Evolutionary conservation across 768 basidiomycete species (phyloP).

Genomic region (Strobilomyces echinocephalus): DNA sequence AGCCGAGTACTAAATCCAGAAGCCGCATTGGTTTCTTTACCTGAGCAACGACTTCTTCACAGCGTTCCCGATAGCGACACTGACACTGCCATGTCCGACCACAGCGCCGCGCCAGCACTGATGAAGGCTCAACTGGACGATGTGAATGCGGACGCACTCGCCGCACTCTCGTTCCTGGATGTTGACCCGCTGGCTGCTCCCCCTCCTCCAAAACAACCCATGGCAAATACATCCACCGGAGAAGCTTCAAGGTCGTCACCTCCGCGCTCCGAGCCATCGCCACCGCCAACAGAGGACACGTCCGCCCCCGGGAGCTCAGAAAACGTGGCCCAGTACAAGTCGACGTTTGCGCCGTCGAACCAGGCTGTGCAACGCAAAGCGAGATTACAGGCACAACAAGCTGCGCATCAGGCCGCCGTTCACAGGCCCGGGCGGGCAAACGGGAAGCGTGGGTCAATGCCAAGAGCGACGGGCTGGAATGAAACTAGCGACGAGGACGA

Average conservation of each 20-base stretch:
- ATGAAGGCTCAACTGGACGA: constrained; percentile 38
- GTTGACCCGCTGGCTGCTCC: constrained; percentile 26
- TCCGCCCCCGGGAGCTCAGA: constrained; percentile 21
- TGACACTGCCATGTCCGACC: constrained; percentile 34
- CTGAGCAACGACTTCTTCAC: constrained; percentile 27
- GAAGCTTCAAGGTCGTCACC: constrained; percentile 16
- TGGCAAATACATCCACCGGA: neutral
- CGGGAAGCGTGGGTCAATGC: constrained; percentile 39
- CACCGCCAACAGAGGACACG: constrained; percentile 35
- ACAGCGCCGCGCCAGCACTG: neutral
- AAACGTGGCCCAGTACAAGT: constrained; percentile 51
- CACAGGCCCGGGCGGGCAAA: constrained; percentile 65
- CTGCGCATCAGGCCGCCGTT: constrained; percentile 72
- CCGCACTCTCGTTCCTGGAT: constrained; percentile 73
- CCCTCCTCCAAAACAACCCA: constrained; percentile 14
- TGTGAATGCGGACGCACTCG: constrained; percentile 65
- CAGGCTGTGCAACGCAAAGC: constrained; percentile 82
- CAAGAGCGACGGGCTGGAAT: constrained; percentile 43
- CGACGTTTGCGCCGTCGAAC: constrained; percentile 85
- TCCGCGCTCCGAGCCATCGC: constrained; percentile 24
- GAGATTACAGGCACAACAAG: constrained; percentile 78
- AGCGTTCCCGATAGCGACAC: constrained; percentile 24
- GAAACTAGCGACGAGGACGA: constrained; percentile 80
- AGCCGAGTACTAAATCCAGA: constrained; percentile 38
- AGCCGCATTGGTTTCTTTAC: constrained; percentile 36